Base-by-base conservation (phyloP, 2,329 filamentous ascomycete genomes). In the Pseudogymnoascus sp. region DNA sequence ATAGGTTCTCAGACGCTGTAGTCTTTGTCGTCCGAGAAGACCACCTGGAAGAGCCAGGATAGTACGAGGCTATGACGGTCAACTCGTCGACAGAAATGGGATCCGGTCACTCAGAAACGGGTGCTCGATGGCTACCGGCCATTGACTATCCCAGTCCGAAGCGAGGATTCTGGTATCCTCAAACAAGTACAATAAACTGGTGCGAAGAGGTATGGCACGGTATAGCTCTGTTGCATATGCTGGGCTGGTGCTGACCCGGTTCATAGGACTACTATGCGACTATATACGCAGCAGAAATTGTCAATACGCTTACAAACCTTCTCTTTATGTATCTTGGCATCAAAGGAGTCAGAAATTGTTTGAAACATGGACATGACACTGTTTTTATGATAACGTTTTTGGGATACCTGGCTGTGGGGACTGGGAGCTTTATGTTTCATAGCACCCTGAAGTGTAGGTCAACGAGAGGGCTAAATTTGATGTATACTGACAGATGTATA, bases 261-360 rank as follows among this genome's bases (percentile, higher is more conserved):
- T 35, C 15, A 67, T 76, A 91, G 83, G 88, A 90, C 65, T 89
- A 89, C 74, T 88, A 88, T 76, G 84, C 87, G 37, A 91, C 88
- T 3, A 78, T 82, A 43, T 92, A 91, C 70, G 82, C 85, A 50
- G 89, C 89, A 36, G 89, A 92, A 71, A 84, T 92, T 50, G 82
- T 91, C 70, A 93, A 88, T 71, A 89, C 90, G 3, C 69, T 92
- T 33, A 96, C 91, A 35, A 96, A 96, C 72, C 72, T 89, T 2
- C 76, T 94, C 22, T 96, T 96, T 73, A 79, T 96, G 67, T 89
- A 81, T 72, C 81, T 96, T 18, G 90, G 90, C 6, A 75, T 84
- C 66, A 88, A 87, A 70, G 92, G 92, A 22, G 83, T 94, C 64
- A 76, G 78, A 60, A 91, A 86, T 72, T 95, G 90, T 72, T 70